Evolutionary conservation across 2,329 filamentous ascomycete species (phyloP).

Genomic region (Cladosporium austrohemisphaericum): DNA sequence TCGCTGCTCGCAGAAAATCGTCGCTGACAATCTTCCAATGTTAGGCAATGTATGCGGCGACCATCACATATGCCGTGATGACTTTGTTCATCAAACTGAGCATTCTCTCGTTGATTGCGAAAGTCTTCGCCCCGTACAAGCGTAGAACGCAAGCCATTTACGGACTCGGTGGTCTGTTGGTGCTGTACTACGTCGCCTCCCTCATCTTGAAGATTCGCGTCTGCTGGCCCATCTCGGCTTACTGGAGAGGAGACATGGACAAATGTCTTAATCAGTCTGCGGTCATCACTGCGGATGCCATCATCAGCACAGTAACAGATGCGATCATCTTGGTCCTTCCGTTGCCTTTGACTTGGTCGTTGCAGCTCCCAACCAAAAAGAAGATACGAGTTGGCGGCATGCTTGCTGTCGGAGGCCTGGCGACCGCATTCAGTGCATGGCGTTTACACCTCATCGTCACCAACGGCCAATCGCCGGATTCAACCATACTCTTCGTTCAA

Average conservation of each 20-base stretch:
- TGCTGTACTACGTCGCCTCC: neutral
- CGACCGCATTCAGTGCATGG: slow-evolving; percentile 8
- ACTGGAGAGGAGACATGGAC: neutral
- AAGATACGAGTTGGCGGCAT: slow-evolving; percentile 7
- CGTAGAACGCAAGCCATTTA: neutral
- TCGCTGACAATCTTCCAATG: neutral
- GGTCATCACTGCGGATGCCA: neutral
- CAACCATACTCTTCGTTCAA: slow-evolving; percentile 5
- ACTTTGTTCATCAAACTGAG: slow-evolving; percentile 9
- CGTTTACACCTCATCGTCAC: neutral
- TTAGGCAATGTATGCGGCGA: slow-evolving; percentile 1
- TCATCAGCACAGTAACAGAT: slow-evolving; percentile 8
- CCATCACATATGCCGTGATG: slow-evolving; percentile 3
- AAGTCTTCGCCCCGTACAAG: slow-evolving; percentile 6
- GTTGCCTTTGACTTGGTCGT: slow-evolving; percentile 5
- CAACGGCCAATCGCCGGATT: neutral
- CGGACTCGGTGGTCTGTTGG: neutral
- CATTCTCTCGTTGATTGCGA: slow-evolving; percentile 5
- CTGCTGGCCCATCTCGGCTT: slow-evolving; percentile 10
- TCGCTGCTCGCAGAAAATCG: no score
- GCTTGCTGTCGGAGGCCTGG: slow-evolving; percentile 2
- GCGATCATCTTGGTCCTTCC: slow-evolving; percentile 7
- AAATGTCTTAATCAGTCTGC: slow-evolving; percentile 10
- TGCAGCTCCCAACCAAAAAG: slow-evolving; percentile 1
- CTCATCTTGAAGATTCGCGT: slow-evolving; percentile 6